phyloP scores from a whole-genome alignment of 805 yeast species.

The Tetrapisispora namnaoensis region DNA sequence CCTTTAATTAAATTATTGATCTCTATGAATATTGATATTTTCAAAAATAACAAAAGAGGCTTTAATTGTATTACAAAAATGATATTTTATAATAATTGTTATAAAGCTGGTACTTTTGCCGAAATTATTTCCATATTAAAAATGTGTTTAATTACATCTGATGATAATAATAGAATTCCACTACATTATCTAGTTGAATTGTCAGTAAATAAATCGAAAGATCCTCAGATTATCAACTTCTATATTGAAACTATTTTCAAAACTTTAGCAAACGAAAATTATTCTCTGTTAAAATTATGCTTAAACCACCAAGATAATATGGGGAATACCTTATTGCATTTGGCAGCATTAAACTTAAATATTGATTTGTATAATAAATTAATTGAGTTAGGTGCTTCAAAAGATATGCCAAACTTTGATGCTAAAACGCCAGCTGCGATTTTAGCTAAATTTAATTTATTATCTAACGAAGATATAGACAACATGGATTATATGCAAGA shows the following conservation, averaged over 20 bases:
- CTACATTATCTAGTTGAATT: conserved; percentile 56
- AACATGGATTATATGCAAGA: neutral
- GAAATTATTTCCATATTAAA: conserved; percentile 51
- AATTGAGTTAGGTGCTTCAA: conserved; percentile 25
- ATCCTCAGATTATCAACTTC: conserved; percentile 40
- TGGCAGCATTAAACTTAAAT: conserved; percentile 42
- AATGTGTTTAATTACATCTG: conserved; percentile 61
- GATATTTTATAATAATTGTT: conserved; percentile 63
- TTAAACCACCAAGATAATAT: conserved; percentile 68
- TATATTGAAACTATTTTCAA: conserved; percentile 44
- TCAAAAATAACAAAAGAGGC: conserved; percentile 44
- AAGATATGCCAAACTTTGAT: conserved; percentile 22
- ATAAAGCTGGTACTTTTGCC: conserved; percentile 50
- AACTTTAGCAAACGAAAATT: conserved; percentile 32
- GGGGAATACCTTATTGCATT: conserved; percentile 80
- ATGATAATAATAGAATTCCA: conserved; percentile 61
- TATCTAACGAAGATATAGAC: neutral
- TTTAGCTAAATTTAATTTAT: conserved; percentile 19
- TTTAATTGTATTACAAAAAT: conserved; percentile 62
- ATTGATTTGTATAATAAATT: conserved; percentile 26
- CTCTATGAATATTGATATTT: conserved; percentile 52
- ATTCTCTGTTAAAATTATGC: conserved; percentile 43
- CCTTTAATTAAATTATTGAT: conserved; percentile 46
- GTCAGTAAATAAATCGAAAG: conserved; percentile 40
- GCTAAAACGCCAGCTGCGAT: conserved; percentile 25